Base-by-base conservation (phyloP, 2,329 filamentous ascomycete species). In the Exophiala alcalophila region DNA sequence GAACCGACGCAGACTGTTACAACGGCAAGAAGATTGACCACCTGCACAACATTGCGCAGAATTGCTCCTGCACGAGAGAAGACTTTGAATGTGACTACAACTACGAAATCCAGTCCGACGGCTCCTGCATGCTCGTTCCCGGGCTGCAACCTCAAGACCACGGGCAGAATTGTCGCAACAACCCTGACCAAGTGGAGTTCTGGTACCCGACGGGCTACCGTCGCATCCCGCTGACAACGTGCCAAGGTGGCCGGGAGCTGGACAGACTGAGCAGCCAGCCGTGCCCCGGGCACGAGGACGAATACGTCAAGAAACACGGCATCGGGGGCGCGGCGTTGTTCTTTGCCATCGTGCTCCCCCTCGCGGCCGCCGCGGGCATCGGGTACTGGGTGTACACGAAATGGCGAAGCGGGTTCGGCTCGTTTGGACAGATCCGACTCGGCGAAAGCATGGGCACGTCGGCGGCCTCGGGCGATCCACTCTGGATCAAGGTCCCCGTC, bases 11-110 rank as follows among this genome's bases (percentile, higher is more conserved):
- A 14, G 69, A 83, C 33, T 98, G 92, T 70, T 95, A 82, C 72
- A 96, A 95, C 58, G 81, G 84, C 37, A 76, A 78, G 61, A 77
- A 76, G 50, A 50, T 56, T 30, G 46, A 50, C 9, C 49, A 54
- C n/a, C 73, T 81, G 52, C 79, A 81, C 52, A 71, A 91, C 18
- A 81, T 86, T 53, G 69, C 69, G 12, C 68, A 76, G 52, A 88
- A 94, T 63, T 98, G 92, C 71, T 74, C 78, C 46, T 98, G 92
- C 68, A 85, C 80, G 6, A 76, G 88, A 38, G 76, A 80, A 45
- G 92, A 98, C 66, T 98, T 83, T 62, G 92, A 98, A 74, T 98
- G 92, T 67, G 91, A 94, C 62, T 98, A 88, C 74, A 98, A 98
- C 66, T 98, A 80, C 65, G 83, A 97, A 62, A 79, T 85, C 32